Evolutionary conservation across 208 protist genomes (phyloP).

Genomic region (Tetramitus jugosus): DNA sequence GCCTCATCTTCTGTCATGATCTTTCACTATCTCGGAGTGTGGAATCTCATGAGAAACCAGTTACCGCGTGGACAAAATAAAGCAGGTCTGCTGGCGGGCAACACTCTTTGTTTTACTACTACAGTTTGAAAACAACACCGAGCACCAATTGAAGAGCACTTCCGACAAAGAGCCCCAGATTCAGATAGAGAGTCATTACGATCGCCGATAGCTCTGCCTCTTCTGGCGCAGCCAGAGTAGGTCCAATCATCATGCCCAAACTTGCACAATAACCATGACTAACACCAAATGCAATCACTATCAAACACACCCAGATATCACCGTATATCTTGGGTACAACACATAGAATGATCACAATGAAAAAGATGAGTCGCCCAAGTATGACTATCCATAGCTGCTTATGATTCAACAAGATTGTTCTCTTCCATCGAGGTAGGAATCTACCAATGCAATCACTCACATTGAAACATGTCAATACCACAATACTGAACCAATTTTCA

Average conservation of each 20-base stretch:
- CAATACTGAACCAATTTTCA: not conserved
- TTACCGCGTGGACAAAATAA: no score
- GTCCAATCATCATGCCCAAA: not conserved
- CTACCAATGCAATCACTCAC: slow-evolving; percentile 8
- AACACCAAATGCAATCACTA: not conserved
- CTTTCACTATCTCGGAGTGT: no score
- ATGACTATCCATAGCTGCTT: slow-evolving; percentile 10
- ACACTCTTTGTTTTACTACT: no score
- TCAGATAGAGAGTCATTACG: no score
- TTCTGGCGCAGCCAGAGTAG: no score
- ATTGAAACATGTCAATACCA: not conserved
- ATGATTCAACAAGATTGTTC: slow-evolving; percentile 3
- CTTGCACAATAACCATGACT: slow-evolving; percentile 4
- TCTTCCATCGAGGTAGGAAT: not conserved
- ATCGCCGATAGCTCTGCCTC: no score
- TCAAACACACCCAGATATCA: not conserved
- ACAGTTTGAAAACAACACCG: no score
- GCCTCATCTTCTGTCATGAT: no score
- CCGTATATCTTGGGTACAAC: not conserved
- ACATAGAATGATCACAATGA: slow-evolving; percentile 10
- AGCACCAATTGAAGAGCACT: no score
- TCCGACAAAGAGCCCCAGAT: no score
- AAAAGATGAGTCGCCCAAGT: not conserved
- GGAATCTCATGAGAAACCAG: no score
- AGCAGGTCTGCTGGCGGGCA: no score